These are phyloP conservation scores for Neurospora sp. DNA, from an alignment of 495 filamentous ascomycete genomes.

Conservation along the genomic window DNA sequence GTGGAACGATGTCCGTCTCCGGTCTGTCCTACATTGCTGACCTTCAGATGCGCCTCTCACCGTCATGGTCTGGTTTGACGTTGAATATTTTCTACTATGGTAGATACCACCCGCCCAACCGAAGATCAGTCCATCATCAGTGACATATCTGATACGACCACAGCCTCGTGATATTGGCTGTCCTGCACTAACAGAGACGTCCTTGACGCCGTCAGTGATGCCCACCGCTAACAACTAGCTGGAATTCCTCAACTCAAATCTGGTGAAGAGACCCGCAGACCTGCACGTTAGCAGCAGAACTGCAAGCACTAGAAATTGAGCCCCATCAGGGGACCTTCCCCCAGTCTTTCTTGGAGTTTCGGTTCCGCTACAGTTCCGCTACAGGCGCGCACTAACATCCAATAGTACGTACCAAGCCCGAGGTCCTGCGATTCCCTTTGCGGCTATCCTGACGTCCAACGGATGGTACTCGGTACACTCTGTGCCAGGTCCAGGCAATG, in stretches of 20 bases:
- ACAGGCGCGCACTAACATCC: neutral
- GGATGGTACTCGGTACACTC: neutral
- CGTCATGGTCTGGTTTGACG: neutral
- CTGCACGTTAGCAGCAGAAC: neutral
- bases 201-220: neutral
- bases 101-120: neutral
- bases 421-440: neutral
- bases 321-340: neutral
- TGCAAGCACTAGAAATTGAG: neutral
- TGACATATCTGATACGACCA: neutral
- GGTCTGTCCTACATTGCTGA: neutral
- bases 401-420: neutral
- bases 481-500: neutral
- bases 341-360: neutral
- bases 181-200: neutral
- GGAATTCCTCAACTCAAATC: neutral
- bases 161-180: neutral
- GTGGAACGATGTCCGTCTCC: neutral
- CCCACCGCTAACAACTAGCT: neutral
- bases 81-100: neutral
- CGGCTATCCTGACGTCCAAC: neutral
- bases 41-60: neutral
- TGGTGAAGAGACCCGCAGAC: neutral
- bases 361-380: neutral
- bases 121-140: neutral